Evolutionary conservation across 176 grass and related monocot species (phyloP), one percentile per base, ranked within the genome.

Genomic region (Zizania latifolia): DNA sequence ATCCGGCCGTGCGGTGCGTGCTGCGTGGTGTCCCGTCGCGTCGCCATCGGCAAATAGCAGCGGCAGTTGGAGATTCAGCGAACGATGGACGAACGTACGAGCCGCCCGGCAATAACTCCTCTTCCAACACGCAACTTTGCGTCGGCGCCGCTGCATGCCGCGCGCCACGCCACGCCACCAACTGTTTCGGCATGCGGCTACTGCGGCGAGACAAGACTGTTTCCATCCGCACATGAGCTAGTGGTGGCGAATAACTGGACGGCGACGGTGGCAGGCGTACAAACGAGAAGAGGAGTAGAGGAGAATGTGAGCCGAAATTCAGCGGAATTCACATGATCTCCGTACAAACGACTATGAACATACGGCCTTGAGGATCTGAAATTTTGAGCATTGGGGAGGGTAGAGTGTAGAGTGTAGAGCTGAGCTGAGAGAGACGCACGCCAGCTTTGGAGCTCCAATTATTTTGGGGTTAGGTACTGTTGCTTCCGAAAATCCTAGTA

Each of bases 61-160:
- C 23, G 4, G 37, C 38, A 1, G 6, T 10, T 29, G 46, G 71
- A 64, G 65, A 45, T 82, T 82, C 84, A 77, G 70, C 43, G 55
- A 40, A 84, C 41, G n/a, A n/a, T n/a, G n/a, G n/a, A n/a, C n/a
- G 28, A 15, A 53, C 48, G 19, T 17, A 17, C 48, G 48, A 53
- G 29, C 26, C 11, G 5, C 38, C 53, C 61, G 36, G 78, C 71
- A 17, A 56, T 30, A 8, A 33, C 71, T 81, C 54, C 26, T 8
- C 27, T 33, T 46, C 29, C 3, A 65, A 19, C 72, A 86, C 72
- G 84, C 72, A 57, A 81, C n/a, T 29, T 4, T n/a, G 5, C 2
- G 16, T 19, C 19, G 16, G 16, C 22, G 51, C n/a, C n/a, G n/a
- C n/a, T n/a, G n/a, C n/a, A n/a, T n/a, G n/a, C n/a, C n/a, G n/a